Evolutionary conservation across 805 yeast genomes (phyloP).

Genomic region (Ogataea neopini): DNA sequence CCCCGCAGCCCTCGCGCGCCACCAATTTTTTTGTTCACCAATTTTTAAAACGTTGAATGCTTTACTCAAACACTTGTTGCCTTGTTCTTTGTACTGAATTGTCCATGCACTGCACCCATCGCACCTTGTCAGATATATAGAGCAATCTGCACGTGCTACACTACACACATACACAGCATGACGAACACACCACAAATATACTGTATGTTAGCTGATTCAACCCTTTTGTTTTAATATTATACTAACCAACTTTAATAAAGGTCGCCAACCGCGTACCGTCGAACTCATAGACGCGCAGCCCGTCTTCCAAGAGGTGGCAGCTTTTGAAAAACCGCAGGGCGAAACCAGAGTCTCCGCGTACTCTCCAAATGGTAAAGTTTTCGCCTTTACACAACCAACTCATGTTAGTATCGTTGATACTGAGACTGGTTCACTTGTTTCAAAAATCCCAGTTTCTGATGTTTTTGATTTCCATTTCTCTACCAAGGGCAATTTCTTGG

Average conservation of each 20-base stretch:
- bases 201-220: too few species aligned
- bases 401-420: conserved; percentile 60
- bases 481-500: conserved; percentile 79
- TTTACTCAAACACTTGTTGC: background rate
- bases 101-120: background rate
- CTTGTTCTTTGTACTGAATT: background rate
- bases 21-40: background rate
- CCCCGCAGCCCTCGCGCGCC: background rate
- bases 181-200: conserved; percentile 32
- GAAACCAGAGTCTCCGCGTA: conserved; percentile 68
- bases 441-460: conserved; percentile 57
- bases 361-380: conserved; percentile 64
- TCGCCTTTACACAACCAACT: conserved; percentile 72
- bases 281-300: conserved; percentile 54
- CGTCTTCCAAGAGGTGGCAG: conserved; percentile 31
- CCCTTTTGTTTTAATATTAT: too few species aligned
- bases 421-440: conserved; percentile 46
- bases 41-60: background rate
- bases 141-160: background rate
- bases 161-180: conserved; percentile 13
- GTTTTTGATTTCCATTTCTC: conserved; percentile 84
- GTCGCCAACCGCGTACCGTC: conserved; percentile 58
- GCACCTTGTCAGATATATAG: background rate
- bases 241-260: conserved; percentile 31
- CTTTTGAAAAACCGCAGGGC: conserved; percentile 32